phyloP scores from a whole-genome alignment of 345 rosid species.

The Bruguiera sexangula region DNA sequence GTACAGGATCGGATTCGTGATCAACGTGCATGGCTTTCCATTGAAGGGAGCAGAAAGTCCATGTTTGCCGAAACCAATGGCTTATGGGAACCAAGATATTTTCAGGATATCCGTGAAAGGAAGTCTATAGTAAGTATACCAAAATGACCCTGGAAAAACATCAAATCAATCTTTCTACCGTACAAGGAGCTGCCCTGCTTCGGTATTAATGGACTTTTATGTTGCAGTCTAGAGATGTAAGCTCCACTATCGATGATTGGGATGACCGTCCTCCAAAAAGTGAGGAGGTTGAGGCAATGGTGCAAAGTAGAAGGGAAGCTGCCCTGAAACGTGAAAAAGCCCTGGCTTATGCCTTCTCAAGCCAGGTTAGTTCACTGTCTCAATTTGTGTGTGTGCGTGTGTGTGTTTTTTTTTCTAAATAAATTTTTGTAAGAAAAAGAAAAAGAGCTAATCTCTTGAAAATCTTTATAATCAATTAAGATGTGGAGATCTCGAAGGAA shows the following conservation, averaged over 20 bases:
- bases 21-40: constrained; percentile 23
- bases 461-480: constrained; percentile 24
- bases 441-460: neutral
- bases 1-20: constrained; percentile 24
- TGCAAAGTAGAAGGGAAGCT: constrained; percentile 19
- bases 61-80: constrained; percentile 20
- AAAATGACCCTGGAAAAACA: neutral
- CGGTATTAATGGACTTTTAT: neutral
- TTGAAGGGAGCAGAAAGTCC: constrained; percentile 23
- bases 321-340: constrained; percentile 28
- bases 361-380: constrained; percentile 45
- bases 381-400: neutral
- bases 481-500: constrained; percentile 55
- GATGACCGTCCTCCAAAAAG: constrained; percentile 33
- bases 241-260: constrained; percentile 18
- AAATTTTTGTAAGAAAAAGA: neutral
- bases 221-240: constrained; percentile 19
- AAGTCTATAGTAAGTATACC: constrained; percentile 13
- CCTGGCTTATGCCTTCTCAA: constrained; percentile 31
- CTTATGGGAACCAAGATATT: constrained; percentile 13
- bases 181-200: too few species aligned
- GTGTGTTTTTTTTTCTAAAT: too few species aligned
- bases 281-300: constrained; percentile 44
- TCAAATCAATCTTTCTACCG: neutral
- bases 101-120: constrained; percentile 18